Conservation (phyloP, 768 basidiomycete species). For the Lentinula boryana region DNA sequence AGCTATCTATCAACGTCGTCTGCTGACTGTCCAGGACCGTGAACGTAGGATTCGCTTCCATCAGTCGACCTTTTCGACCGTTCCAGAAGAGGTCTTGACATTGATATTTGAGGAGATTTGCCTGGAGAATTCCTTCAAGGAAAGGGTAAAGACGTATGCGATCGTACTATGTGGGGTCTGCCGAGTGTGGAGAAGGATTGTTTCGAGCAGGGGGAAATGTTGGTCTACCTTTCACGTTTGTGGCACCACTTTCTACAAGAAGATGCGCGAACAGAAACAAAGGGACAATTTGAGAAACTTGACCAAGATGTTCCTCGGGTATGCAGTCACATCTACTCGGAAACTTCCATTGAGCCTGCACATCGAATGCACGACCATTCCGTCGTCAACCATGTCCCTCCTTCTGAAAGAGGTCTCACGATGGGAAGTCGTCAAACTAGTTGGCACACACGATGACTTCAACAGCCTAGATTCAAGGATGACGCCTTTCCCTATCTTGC, state of each 20-base stretch:
- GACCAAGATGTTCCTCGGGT: not conserved
- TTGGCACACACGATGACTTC: not conserved
- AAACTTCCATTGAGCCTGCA: not conserved
- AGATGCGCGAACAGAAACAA: not conserved
- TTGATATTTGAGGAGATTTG: not conserved
- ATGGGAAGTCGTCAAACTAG: not conserved
- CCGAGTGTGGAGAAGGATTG: not conserved
- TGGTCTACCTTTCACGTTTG: not conserved
- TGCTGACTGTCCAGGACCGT: not conserved
- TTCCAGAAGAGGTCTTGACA: not conserved
- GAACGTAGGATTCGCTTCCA: not conserved
- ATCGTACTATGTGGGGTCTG: not conserved
- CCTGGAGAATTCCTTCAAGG: not conserved
- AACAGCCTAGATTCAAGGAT: not conserved
- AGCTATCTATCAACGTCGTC: not conserved
- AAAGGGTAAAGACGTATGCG: not conserved
- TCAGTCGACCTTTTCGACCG: not conserved
- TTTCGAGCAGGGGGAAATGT: not conserved
- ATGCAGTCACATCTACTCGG: not conserved
- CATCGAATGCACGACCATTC: not conserved
- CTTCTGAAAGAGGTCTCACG: not conserved
- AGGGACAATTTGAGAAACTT: not conserved
- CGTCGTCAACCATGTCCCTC: not conserved
- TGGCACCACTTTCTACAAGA: not conserved
- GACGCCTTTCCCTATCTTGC: not conserved